Base-by-base conservation (phyloP, 441 rosid genomes). In the Populus tomentosa region DNA sequence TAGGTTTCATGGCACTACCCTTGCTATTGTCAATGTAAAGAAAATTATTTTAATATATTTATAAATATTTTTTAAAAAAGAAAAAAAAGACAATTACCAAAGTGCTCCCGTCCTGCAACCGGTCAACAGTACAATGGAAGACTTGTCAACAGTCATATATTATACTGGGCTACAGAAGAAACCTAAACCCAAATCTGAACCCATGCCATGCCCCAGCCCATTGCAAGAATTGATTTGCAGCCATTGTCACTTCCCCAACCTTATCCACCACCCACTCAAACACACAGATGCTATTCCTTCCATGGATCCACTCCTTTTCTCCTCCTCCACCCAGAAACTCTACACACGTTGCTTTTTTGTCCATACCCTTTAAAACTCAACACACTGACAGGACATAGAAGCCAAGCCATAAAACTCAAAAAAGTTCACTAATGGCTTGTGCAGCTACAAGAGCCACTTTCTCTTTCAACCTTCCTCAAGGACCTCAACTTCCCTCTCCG, bases 381-480 rank as follows among this genome's bases (percentile, higher is more conserved):
- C 66, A n/a, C 46, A n/a, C 23, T 26, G 61, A 2, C 56, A 14
- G 20, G 56, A 46, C 18, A 46, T 14, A 46, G 56, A 46, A 46
- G 56, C 56, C 56, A 14, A 14, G 56, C 56, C 56, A 46, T 46
- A 46, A 46, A 46, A 46, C 56, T 4, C 61, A 35, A 46, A 6
- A 26, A 23, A 26, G 3, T 32, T 72, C 67, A 59, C 53, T 70
- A 18, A 82, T 86, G 91, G 91, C 91, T 67, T 84, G 74, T 77
- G 85, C 86, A 78, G 86, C 89, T 73, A 46, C 89, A 75, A 89
- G 82, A 78, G 88, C 87, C 23, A 83, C 84, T 21, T 88, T 89
- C 78, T 85, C 90, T 77, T 87, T 92, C 83, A 84, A 78, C 80
- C 82, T 85, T 73, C 71, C 82, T 62, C 56, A 46, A 46, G 56